phyloP scores from a whole-genome alignment of 1,139 yeast species.

The Hyphopichia fennica region DNA sequence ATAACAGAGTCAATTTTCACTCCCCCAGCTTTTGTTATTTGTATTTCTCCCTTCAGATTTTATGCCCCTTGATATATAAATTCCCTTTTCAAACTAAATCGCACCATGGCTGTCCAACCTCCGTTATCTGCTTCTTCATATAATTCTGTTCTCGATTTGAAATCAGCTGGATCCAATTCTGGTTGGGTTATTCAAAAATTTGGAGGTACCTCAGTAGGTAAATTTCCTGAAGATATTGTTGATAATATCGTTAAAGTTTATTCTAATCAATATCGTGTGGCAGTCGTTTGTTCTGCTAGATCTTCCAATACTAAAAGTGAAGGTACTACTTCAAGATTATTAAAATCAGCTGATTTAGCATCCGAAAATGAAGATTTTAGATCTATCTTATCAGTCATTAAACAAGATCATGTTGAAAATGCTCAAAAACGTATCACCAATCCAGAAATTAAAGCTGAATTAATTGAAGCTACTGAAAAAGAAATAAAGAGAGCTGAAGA shows the following conservation, averaged over 20 bases:
- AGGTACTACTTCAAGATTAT: conserved; percentile 87
- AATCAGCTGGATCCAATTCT: conserved; percentile 13
- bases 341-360: conserved; percentile 79
- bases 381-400: conserved; percentile 58
- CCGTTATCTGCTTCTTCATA: conserved; percentile 25
- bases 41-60: neutral
- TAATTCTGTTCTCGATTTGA: conserved; percentile 44
- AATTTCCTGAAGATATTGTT: conserved; percentile 82
- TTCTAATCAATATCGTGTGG: conserved; percentile 65
- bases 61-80: neutral
- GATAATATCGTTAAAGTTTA: conserved; percentile 77
- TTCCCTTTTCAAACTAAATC: neutral
- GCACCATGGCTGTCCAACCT: conserved; percentile 11
- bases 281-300: conserved; percentile 95
- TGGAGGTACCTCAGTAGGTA: conserved; percentile 98
- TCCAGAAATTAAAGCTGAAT: conserved; percentile 40
- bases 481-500: conserved; percentile 72
- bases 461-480: conserved; percentile 55
- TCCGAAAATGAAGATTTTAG: conserved; percentile 54
- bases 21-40: too few relatives aligned
- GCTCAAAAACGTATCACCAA: conserved; percentile 59
- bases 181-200: conserved; percentile 93
- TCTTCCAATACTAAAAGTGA: conserved; percentile 88
- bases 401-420: conserved; percentile 74
- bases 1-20: too few relatives aligned